These are phyloP conservation scores for Cordyceps militaris DNA, from an alignment of 2,329 filamentous ascomycete species.

Conservation along the genomic window DNA sequence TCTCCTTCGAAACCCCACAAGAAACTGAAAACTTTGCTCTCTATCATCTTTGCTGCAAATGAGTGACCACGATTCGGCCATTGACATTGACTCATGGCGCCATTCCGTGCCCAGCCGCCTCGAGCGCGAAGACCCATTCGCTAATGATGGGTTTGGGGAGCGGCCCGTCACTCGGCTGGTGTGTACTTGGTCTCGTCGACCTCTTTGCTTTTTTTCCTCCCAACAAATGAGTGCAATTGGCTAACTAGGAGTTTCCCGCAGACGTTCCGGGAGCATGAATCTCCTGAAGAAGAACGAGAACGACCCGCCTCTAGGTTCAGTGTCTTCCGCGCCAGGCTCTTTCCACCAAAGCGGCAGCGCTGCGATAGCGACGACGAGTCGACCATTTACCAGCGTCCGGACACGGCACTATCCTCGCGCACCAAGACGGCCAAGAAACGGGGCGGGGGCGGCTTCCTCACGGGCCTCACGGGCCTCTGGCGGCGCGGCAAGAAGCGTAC, in stretches of 20 bases:
- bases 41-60: background rate
- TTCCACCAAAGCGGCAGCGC: background rate
- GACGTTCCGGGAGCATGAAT: conserved; percentile 19
- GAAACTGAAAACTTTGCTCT: background rate
- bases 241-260: background rate
- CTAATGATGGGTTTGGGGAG: conserved; percentile 25
- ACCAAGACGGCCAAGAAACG: background rate
- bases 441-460: background rate
- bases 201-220: background rate
- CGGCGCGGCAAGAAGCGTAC: conserved; percentile 6
- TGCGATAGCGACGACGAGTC: conserved; percentile 8
- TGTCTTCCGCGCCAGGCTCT: background rate
- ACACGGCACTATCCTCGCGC: background rate
- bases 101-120: conserved; percentile 28
- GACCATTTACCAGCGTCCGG: conserved; percentile 20
- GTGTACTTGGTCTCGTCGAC: conserved; percentile 15
- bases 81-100: conserved; percentile 28
- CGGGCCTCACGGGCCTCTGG: background rate
- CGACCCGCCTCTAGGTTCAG: background rate
- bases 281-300: background rate
- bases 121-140: conserved; percentile 30
- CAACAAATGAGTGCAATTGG: background rate
- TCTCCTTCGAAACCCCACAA: background rate
- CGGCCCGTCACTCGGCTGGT: conserved; percentile 27
- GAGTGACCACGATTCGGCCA: background rate